Evolutionary conservation across 2,329 filamentous ascomycete species (phyloP).

Genomic region (Pseudogymnoascus sp.): DNA sequence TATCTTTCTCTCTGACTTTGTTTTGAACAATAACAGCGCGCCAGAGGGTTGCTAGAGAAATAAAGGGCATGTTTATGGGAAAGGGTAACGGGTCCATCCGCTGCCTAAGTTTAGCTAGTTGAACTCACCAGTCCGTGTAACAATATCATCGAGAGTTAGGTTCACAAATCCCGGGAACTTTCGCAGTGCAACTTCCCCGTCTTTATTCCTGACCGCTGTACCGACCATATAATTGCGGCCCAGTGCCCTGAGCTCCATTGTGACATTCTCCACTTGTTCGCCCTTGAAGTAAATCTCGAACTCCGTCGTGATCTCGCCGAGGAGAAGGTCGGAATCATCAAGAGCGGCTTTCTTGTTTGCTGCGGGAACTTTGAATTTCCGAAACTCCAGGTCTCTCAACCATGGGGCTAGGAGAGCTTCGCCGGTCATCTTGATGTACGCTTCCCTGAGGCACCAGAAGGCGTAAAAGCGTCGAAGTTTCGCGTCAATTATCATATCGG

Average conservation of each 20-base stretch:
- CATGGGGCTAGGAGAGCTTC: slow-evolving; percentile 69
- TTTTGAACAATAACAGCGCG: neutral
- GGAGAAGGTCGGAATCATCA: slow-evolving; percentile 11
- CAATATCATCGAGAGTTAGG: neutral
- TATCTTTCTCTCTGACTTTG: neutral
- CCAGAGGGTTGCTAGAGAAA: neutral
- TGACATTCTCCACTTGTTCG: slow-evolving; percentile 22
- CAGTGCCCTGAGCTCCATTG: slow-evolving; percentile 24
- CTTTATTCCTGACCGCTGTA: slow-evolving; percentile 17
- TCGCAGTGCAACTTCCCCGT: neutral
- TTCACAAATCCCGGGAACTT: neutral
- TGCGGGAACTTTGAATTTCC: slow-evolving; percentile 37
- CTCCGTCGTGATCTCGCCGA: slow-evolving; percentile 18
- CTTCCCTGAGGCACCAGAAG: slow-evolving; percentile 72
- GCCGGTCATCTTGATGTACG: slow-evolving; percentile 77
- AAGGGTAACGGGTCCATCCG: neutral
- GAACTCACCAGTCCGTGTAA: neutral
- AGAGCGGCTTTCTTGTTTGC: slow-evolving; percentile 15
- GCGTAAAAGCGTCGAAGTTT: slow-evolving; percentile 68
- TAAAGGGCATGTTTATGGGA: neutral
- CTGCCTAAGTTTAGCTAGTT: neutral
- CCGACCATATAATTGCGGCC: slow-evolving; percentile 27
- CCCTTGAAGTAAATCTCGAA: slow-evolving; percentile 23
- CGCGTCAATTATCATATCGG: slow-evolving; percentile 41
- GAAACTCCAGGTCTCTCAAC: slow-evolving; percentile 65